phyloP scores from a whole-genome alignment of 345 rosid species.

The Camelina neglecta region DNA sequence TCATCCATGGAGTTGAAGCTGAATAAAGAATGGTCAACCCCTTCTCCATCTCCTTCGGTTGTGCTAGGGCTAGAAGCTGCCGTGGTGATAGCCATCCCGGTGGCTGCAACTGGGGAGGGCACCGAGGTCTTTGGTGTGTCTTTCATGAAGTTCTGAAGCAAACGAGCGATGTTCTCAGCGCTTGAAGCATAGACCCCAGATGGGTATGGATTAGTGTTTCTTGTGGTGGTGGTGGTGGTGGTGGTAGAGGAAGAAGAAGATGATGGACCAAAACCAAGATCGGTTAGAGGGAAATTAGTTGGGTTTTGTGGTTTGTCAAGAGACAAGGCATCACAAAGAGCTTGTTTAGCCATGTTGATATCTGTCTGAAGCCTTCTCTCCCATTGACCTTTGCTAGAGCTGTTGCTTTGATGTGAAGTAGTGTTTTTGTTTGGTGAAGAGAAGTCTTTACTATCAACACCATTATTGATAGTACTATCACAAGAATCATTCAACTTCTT shows the following conservation, averaged over 20 bases:
- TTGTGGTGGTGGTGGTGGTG: slow-evolving; percentile 19
- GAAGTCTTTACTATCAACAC: slow-evolving; percentile 44
- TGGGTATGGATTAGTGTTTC: slow-evolving; percentile 30
- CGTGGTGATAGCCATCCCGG: slow-evolving; percentile 43
- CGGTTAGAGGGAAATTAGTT: slow-evolving; percentile 15
- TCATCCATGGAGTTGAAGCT: slow-evolving; percentile 57
- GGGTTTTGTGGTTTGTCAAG: slow-evolving; percentile 51
- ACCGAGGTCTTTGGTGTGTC: slow-evolving; percentile 44
- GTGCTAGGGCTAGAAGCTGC: slow-evolving; percentile 40
- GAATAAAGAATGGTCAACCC: slow-evolving; percentile 49
- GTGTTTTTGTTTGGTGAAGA: slow-evolving; percentile 41
- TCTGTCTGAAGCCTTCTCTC: slow-evolving; percentile 91
- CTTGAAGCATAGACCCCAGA: slow-evolving; percentile 60
- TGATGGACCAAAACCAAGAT: slow-evolving; percentile 33
- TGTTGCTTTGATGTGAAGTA: slow-evolving; percentile 33
- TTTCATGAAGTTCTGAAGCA: slow-evolving; percentile 72
- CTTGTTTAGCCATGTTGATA: slow-evolving; percentile 80
- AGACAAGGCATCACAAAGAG: slow-evolving; percentile 80
- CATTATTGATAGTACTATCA: slow-evolving; percentile 45
- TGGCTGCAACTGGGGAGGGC: slow-evolving; percentile 37
- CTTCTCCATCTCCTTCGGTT: slow-evolving; percentile 41
- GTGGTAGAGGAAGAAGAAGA: slow-evolving; percentile 41
- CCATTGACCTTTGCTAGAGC: slow-evolving; percentile 75
- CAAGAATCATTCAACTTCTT: slow-evolving; percentile 49
- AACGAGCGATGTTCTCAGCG: slow-evolving; percentile 69